Evolutionary conservation across 116 monocot species (phyloP), one percentile per base, ranked within the genome.

Genomic region (Papilionanthe hybrid): DNA sequence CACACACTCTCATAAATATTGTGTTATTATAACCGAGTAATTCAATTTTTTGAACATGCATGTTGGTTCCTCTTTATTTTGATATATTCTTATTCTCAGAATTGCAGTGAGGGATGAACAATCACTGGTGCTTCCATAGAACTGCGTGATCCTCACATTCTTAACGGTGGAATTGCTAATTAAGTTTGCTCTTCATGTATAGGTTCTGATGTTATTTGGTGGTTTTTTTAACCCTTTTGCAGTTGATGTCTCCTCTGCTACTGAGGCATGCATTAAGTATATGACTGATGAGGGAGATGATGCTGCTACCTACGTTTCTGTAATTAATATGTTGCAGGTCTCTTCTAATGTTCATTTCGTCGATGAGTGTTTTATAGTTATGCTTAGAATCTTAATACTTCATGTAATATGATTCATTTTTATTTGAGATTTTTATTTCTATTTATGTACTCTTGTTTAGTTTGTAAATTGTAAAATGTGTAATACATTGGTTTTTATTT

Each of bases 171-270:
- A 13, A 29, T 32, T 23, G 32, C 4, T 68, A 13, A 10, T 30
- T 29, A 32, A 12, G 32, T 68, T 30, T 13, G 23, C 23, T 30
- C 27, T 68, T 28, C 27, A 29, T 68, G 12, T 30, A 15, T 29
- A 30, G 27, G 29, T 68, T 68, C 30, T 58, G 1, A 78, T 80
- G 55, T 78, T 43, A 41, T 73, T 66, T 53, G 32, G 30, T 41
- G 0, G 60, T 82, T 3, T 9, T 75, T 66, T 9, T 69, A 43
- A 3, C 78, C 6, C 73, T 78, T 77, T 48, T 82, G 53, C 83
- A 95, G 99, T 83, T 99, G 53, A 89, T 99, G 90, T 90, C 89
- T 55, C 93, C 95, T 84, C 77, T 99, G 58, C 78, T 99, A 48
- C 75, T 99, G 84, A 91, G 92, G 80, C 94, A 91, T 86, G 95